Percentiles rank a stretch among this genome's conserved stretches.
Conservation (phyloP, 108 stramenopile species). For the Cyclotella baltica region DNA sequence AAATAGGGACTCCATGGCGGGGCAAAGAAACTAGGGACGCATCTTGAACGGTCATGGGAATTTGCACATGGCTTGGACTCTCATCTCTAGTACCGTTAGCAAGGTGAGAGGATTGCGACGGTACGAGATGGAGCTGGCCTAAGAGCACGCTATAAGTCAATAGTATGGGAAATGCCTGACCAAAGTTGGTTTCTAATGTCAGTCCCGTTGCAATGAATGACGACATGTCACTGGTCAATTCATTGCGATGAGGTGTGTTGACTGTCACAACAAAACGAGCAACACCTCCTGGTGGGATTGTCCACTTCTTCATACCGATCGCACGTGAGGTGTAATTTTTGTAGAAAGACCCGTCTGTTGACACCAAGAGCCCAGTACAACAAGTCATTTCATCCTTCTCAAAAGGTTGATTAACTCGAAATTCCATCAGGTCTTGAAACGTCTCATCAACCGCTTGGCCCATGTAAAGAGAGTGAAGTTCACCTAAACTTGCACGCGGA, state of each 20-base stretch:
- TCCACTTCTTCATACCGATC: slow-evolving; percentile 32
- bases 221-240: slow-evolving; percentile 65
- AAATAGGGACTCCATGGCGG: slow-evolving; percentile 17
- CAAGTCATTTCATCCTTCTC: slow-evolving; percentile 14
- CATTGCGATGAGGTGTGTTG: slow-evolving; percentile 48
- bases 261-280: slow-evolving; percentile 69
- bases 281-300: slow-evolving; percentile 74
- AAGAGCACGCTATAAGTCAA: slow-evolving; percentile 66
- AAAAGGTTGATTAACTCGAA: slow-evolving; percentile 10
- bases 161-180: slow-evolving; percentile 73
- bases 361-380: slow-evolving; percentile 58
- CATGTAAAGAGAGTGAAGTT: slow-evolving; percentile 30
- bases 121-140: slow-evolving; percentile 64
- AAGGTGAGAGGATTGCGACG: background rate
- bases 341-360: slow-evolving; percentile 59
- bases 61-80: slow-evolving; percentile 7
- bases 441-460: slow-evolving; percentile 26
- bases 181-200: slow-evolving; percentile 70
- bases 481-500: slow-evolving; percentile 20
- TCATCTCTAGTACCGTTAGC: background rate
- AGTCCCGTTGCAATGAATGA: slow-evolving; percentile 74
- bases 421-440: slow-evolving; percentile 23
- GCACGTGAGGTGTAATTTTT: slow-evolving; percentile 38
- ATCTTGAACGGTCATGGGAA: slow-evolving; percentile 30
- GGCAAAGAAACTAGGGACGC: background rate